phyloP scores from a whole-genome alignment of 2,329 filamentous ascomycete species.

The Aspergillus fumigatiaffinis region DNA sequence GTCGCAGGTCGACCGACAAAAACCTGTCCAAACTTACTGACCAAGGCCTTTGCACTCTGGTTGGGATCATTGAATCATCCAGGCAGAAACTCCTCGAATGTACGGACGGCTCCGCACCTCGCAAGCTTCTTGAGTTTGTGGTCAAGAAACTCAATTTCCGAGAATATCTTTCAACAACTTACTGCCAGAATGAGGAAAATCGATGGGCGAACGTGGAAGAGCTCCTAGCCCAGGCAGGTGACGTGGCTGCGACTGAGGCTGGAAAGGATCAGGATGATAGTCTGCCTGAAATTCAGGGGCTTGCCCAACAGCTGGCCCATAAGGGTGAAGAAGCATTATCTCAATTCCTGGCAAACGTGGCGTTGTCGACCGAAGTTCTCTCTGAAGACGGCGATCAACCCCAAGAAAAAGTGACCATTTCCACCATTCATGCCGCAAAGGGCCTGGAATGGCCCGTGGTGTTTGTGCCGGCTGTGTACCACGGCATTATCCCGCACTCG shows the following conservation, averaged over 20 bases:
- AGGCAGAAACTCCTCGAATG: slow-evolving; percentile 51
- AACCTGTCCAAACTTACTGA: slow-evolving; percentile 54
- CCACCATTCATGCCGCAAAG: slow-evolving; percentile 94
- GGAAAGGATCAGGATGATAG: slow-evolving; percentile 53
- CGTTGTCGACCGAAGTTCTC: slow-evolving; percentile 72
- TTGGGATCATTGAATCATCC: slow-evolving; percentile 57
- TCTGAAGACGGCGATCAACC: slow-evolving; percentile 52
- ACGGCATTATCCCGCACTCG: slow-evolving; percentile 85
- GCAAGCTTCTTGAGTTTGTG: slow-evolving; percentile 54
- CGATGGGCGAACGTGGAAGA: slow-evolving; percentile 89
- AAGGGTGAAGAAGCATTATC: slow-evolving; percentile 62
- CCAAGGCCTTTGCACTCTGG: slow-evolving; percentile 55
- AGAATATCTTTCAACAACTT: slow-evolving; percentile 66
- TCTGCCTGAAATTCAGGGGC: slow-evolving; percentile 64
- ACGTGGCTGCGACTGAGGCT: slow-evolving; percentile 55
- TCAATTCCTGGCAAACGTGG: slow-evolving; percentile 83
- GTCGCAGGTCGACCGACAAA: slow-evolving; percentile 47
- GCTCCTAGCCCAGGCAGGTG: slow-evolving; percentile 72
- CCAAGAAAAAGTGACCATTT: slow-evolving; percentile 70
- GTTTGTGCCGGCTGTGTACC: slow-evolving; percentile 85
- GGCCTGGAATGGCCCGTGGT: slow-evolving; percentile 95
- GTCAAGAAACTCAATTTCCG: slow-evolving; percentile 67
- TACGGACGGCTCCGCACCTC: slow-evolving; percentile 36
- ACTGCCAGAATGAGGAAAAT: slow-evolving; percentile 70
- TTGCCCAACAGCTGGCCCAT: slow-evolving; percentile 57